Percentiles rank a stretch among this genome's conserved stretches.
These are phyloP conservation scores for Ophiostoma tasmaniense DNA, from an alignment of 2,329 filamentous ascomycete genomes.

Conservation along the genomic window DNA sequence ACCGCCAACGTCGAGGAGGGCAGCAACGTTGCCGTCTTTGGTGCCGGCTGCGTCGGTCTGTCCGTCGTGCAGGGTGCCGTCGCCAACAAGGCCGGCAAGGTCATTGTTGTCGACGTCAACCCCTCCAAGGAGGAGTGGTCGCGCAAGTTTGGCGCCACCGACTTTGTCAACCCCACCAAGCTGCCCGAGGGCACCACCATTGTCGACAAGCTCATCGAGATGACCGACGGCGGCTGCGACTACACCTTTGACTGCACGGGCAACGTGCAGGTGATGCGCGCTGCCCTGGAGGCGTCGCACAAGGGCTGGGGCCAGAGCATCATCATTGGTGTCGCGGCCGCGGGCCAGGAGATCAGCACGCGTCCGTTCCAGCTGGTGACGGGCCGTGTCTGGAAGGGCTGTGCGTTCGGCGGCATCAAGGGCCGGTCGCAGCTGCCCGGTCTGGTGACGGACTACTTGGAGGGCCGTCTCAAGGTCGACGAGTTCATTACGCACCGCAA, in stretches of 20 bases:
- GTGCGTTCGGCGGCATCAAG: conserved; percentile 97
- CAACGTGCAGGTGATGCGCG: conserved; percentile 91
- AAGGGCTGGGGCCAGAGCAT: conserved; percentile 99
- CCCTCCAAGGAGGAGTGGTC: conserved; percentile 85
- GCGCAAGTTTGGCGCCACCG: conserved; percentile 87
- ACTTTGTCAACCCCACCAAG: conserved; percentile 91
- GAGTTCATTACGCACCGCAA: conserved; percentile 99
- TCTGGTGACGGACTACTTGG: conserved; percentile 83
- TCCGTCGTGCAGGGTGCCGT: conserved; percentile 92
- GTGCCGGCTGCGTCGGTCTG: conserved; percentile 90
- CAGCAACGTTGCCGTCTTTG: conserved; percentile 84
- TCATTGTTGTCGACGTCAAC: conserved; percentile 72
- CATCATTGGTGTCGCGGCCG: conserved; percentile 93
- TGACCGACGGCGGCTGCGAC: conserved; percentile 96
- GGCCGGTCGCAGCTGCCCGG: conserved; percentile 83
- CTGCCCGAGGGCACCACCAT: conserved; percentile 64
- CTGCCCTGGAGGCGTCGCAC: conserved; percentile 93
- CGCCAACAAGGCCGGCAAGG: conserved; percentile 68
- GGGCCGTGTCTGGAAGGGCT: conserved; percentile 94
- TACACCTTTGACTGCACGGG: conserved; percentile 99
- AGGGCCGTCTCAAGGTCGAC: conserved; percentile 88
- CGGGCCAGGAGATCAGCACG: conserved; percentile 90
- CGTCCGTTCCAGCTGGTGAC: conserved; percentile 95
- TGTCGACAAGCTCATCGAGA: conserved; percentile 87
- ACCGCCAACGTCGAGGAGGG: conserved; percentile 89